Evolutionary conservation across 345 rosid genomes (phyloP), one percentile per base, ranked within the genome.

Genomic region (Aethionema arabicum): DNA sequence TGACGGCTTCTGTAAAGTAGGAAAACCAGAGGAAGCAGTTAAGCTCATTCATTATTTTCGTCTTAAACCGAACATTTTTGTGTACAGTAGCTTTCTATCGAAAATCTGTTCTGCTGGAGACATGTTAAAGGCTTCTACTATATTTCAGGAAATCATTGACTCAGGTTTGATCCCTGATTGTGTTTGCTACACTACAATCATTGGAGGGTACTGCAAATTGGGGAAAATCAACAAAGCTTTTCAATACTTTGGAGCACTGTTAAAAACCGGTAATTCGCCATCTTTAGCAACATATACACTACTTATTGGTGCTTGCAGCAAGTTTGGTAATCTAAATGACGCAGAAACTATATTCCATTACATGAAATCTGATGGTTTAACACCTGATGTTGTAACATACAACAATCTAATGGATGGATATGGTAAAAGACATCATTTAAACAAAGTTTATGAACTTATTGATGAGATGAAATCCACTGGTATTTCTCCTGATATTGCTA

Each of bases 11-110:
- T 77, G 81, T 67, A 77, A 78, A 37, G 51, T 51, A 32, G 80
- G 78, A 31, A 77, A 69, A 16, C 69, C 64, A 64, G 74, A 70
- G 41, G 63, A 77, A 77, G 83, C 81, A 32, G 40, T 75, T 39
- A 70, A 70, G 56, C 61, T 79, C 59, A 69, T 82, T 37, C 68
- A 77, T 36, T 57, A 32, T 10, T 73, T 72, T 57, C 57, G 66
- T 48, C 68, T 77, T 45, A 77, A 51, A 56, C 78, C 76, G 4
- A 74, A 79, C 62, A 70, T 79, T 64, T 82, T 72, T 70, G 77
- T 75, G 64, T 79, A 69, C 73, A 77, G 70, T 68, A 82, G 83
- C 58, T 79, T 82, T 54, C 50, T 82, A n/a, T 40, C 79, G 4
- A 74, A 72, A 42, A 44, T 79, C 59, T 74, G 86, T 61, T 30